A percentile compares a stretch with the other conserved stretches of the same genome.
Evolutionary conservation across 345 rosid species (phyloP).

Genomic region (Ceriops decandra): DNA sequence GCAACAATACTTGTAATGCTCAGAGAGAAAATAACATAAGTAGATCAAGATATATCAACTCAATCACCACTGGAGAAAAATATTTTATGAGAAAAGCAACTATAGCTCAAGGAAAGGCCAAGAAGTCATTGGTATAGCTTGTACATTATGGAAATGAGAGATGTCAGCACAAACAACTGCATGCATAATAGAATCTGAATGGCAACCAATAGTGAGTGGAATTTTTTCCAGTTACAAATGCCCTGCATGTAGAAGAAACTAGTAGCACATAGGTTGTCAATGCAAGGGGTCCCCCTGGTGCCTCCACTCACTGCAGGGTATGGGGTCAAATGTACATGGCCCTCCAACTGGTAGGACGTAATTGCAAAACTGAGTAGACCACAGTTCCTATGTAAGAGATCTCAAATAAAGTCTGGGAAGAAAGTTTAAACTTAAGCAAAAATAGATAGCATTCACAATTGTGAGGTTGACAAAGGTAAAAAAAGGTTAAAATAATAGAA

Average conservation of each 20-base stretch:
- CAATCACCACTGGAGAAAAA: background rate
- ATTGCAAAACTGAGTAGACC: background rate
- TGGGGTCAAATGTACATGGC: too few relatives aligned
- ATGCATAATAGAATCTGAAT: background rate
- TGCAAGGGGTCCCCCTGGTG: too few relatives aligned
- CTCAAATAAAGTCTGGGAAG: background rate
- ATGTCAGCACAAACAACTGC: constrained; percentile 11
- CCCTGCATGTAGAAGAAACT: background rate
- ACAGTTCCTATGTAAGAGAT: background rate
- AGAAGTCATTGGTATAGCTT: background rate
- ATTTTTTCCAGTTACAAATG: background rate
- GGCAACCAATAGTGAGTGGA: too few relatives aligned
- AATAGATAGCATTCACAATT: background rate
- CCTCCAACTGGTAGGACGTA: background rate
- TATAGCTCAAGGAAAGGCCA: background rate
- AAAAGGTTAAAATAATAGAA: constrained; percentile 1
- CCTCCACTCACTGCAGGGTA: too few relatives aligned
- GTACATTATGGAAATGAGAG: background rate
- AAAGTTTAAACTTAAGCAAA: background rate
- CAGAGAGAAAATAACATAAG: constrained; percentile 1
- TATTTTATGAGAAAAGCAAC: background rate
- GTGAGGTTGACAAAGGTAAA: constrained; percentile 6
- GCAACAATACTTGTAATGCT: constrained; percentile 11
- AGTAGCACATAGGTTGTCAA: background rate
- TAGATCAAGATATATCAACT: background rate